These are phyloP conservation scores for Paramecium sonneborni DNA, from an alignment of 73 alveolate species.

Conservation along the genomic window DNA sequence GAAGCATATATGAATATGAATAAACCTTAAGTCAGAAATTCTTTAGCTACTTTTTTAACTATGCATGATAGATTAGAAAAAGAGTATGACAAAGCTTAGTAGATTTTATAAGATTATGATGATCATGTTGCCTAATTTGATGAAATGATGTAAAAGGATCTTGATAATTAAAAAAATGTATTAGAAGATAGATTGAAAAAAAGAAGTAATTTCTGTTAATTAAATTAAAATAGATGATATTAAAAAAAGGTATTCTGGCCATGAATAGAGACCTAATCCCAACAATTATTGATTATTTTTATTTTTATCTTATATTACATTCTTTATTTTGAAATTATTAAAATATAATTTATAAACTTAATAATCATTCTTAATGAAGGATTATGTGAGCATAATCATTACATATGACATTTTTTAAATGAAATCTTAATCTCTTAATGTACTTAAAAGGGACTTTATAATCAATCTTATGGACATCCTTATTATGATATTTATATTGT, in stretches of 20 bases:
- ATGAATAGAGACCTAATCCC: slow-evolving; percentile 13
- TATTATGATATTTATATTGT: not conserved
- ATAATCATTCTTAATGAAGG: not conserved
- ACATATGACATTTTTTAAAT: not conserved
- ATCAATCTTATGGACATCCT: not conserved
- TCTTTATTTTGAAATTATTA: not conserved
- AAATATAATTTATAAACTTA: not conserved
- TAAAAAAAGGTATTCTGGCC: not conserved
- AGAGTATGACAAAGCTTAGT: not conserved
- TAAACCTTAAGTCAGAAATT: not conserved
- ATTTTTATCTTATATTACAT: too few relatives aligned
- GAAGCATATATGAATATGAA: not conserved
- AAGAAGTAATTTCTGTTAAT: not conserved
- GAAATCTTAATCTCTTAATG: not conserved
- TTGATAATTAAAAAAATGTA: slow-evolving; percentile 8
- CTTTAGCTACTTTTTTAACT: not conserved
- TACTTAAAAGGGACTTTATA: not conserved
- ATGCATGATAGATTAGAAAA: slow-evolving; percentile 36
- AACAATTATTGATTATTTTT: not conserved
- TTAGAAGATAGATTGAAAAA: slow-evolving; percentile 19
- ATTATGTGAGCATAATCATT: slow-evolving; percentile 3
- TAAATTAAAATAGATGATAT: not conserved
- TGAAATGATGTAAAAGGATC: slow-evolving; percentile 4
- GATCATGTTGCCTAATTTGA: slow-evolving; percentile 9
- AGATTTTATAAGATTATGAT: not conserved